Percentiles rank a stretch among this genome's conserved stretches.
Evolutionary conservation across 495 filamentous ascomycete genomes (phyloP).

Genomic region (Trichocladium uniseriatum): DNA sequence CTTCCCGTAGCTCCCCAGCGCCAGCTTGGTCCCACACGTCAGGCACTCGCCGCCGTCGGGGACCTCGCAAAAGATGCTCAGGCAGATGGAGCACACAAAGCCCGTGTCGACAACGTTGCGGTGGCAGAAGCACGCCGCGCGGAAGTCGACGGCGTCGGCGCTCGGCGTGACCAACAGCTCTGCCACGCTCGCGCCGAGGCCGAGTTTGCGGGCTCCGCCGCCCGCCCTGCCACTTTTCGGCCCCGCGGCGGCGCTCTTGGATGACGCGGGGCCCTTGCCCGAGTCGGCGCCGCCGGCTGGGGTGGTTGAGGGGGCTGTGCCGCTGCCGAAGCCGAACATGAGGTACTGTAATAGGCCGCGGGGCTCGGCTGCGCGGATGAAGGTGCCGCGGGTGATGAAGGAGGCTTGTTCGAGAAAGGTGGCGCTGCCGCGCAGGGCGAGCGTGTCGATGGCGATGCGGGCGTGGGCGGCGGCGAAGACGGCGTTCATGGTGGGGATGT

Average conservation of each 20-base stretch:
- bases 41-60: constrained; percentile 58
- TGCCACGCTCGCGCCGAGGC: constrained; percentile 11
- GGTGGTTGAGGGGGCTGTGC: constrained; percentile 28
- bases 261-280: neutral
- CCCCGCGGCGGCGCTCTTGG: neutral
- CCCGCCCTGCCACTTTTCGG: constrained; percentile 52
- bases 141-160: constrained; percentile 85
- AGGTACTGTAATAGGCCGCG: constrained; percentile 76
- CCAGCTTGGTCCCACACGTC: constrained; percentile 82
- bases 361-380: constrained; percentile 57
- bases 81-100: constrained; percentile 90
- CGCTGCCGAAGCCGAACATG: constrained; percentile 73
- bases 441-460: constrained; percentile 80
- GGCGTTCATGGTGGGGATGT: constrained; percentile 95
- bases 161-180: constrained; percentile 60
- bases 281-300: neutral
- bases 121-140: constrained; percentile 96
- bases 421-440: constrained; percentile 66
- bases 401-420: constrained; percentile 94
- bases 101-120: constrained; percentile 81
- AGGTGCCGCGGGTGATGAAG: constrained; percentile 82
- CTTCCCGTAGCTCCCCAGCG: constrained; percentile 61
- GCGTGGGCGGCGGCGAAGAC: constrained; percentile 90
- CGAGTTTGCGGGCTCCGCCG: constrained; percentile 1
- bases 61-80: constrained; percentile 58